Base-by-base conservation (phyloP, 164 flowering plant species). In the Santalum album region DNA sequence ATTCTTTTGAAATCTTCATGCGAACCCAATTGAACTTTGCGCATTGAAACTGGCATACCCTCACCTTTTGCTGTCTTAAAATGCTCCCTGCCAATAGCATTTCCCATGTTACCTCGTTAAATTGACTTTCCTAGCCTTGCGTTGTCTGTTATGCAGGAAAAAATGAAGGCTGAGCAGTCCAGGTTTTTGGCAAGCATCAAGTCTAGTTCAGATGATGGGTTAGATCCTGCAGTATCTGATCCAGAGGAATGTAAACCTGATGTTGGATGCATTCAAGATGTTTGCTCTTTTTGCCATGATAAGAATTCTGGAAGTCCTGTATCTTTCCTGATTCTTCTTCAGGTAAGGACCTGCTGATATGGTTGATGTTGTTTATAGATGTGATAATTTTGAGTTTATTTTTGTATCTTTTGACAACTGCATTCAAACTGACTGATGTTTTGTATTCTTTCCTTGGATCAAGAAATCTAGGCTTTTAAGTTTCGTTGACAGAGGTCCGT, bases 231-330 rank as follows among this genome's bases (percentile, higher is more conserved):
- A 19, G 44, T 69, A 53, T 52, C 71, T 60, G 76, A 36, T 6
- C 63, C 70, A 56, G 78, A 69, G 57, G 59, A 43, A 36, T 57
- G 48, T 51, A 44, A 56, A 22, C 58, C 72, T 50, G 75, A 65
- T 49, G 64, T 38, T 55, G 59, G 32, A 27, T 55, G 43, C 49
- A 52, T 59, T 12, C 73, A 84, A 60, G 75, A 74, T 49, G 59
- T 72, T 59, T 92, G 96, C 72, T 82, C 82, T 59, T 95, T 90
- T 64, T 94, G 99, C 66, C 92, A 78, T 61, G 99, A 94, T 59
- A 75, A 82, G 2, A 75, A 69, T 70, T 86, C 96, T 25, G 73
- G 51, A 65, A 69, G 48, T 62, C 80, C 96, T 46, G 53, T 94
- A 21, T 87, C 99, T 35, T 79, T 62, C 72, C 55, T 94, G 62